phyloP scores from a whole-genome alignment of 768 basidiomycete species.

The Thelephora ganbajun region DNA sequence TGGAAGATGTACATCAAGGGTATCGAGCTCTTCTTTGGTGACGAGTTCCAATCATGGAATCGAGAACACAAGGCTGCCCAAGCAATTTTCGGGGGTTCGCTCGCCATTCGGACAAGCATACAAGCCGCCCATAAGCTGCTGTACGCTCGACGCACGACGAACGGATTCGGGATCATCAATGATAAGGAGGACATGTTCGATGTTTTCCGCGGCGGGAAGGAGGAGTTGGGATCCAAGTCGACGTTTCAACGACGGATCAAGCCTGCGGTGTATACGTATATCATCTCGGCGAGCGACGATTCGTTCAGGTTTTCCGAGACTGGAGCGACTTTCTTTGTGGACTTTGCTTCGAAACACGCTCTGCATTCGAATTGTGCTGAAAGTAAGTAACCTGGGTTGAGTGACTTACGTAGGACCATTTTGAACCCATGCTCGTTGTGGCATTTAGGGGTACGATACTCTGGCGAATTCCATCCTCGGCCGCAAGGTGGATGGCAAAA shows the following conservation, averaged over 20 bases:
- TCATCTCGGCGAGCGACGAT: conserved; percentile 64
- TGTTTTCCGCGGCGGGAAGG: conserved; percentile 22
- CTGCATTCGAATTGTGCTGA: conserved; percentile 64
- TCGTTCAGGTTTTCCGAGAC: conserved; percentile 78
- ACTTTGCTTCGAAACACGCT: conserved; percentile 79
- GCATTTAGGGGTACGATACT: conserved; percentile 40
- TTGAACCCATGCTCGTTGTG: background rate
- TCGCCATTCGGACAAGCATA: conserved; percentile 55
- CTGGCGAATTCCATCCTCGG: conserved; percentile 70
- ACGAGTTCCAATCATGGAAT: conserved; percentile 55
- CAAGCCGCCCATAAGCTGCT: conserved; percentile 62
- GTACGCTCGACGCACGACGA: conserved; percentile 51
- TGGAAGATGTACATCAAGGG: conserved; percentile 64
- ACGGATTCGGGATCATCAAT: conserved; percentile 48
- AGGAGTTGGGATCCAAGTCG: conserved; percentile 2
- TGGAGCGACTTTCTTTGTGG: conserved; percentile 76
- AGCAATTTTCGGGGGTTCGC: conserved; percentile 49
- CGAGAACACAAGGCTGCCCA: conserved; percentile 53
- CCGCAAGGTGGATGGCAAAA: conserved; percentile 53
- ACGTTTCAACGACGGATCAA: conserved; percentile 39
- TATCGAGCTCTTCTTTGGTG: conserved; percentile 43
- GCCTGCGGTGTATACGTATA: conserved; percentile 77
- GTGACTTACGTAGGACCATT: background rate
- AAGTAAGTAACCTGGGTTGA: background rate
- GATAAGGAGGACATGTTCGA: conserved; percentile 29